Percentiles rank a stretch among this genome's conserved stretches.
phyloP scores from a whole-genome alignment of 768 basidiomycete species.

The Mycena albidolilacea region DNA sequence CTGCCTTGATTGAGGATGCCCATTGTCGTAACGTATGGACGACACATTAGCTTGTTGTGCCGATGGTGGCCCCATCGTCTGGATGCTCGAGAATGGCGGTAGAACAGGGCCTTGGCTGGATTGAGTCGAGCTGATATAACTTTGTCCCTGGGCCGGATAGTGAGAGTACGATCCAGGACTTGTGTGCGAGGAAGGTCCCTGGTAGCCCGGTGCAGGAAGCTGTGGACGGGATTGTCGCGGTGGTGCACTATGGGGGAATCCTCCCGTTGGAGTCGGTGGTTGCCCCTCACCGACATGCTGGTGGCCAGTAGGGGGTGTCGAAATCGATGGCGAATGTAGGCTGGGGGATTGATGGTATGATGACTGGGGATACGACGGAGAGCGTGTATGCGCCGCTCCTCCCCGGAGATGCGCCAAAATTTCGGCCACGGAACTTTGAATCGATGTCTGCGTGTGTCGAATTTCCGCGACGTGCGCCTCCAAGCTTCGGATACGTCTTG shows the following conservation, averaged over 20 bases:
- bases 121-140: conserved; percentile 49
- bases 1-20: conserved; percentile 53
- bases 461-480: conserved; percentile 91
- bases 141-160: conserved; percentile 54
- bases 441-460: conserved; percentile 77
- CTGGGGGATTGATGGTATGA: conserved; percentile 77
- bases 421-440: conserved; percentile 86
- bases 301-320: conserved; percentile 63
- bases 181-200: conserved; percentile 51
- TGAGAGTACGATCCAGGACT: conserved; percentile 59
- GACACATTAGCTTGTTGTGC: conserved; percentile 67
- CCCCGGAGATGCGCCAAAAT: conserved; percentile 84
- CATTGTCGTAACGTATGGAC: conserved; percentile 70
- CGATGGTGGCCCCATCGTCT: conserved; percentile 66
- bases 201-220: conserved; percentile 54
- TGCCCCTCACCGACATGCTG: conserved; percentile 57
- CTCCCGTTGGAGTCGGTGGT: conserved; percentile 55
- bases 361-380: conserved; percentile 74
- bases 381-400: conserved; percentile 66
- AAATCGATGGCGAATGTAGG: conserved; percentile 70
- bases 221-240: conserved; percentile 55
- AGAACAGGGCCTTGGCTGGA: conserved; percentile 66
- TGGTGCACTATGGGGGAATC: conserved; percentile 48
- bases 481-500: conserved; percentile 90
- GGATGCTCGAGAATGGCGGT: conserved; percentile 81